Evolutionary conservation across 352 stramenopile species (phyloP), one percentile per base, ranked within the genome.

Genomic region (Elongisporangium undulatum): DNA sequence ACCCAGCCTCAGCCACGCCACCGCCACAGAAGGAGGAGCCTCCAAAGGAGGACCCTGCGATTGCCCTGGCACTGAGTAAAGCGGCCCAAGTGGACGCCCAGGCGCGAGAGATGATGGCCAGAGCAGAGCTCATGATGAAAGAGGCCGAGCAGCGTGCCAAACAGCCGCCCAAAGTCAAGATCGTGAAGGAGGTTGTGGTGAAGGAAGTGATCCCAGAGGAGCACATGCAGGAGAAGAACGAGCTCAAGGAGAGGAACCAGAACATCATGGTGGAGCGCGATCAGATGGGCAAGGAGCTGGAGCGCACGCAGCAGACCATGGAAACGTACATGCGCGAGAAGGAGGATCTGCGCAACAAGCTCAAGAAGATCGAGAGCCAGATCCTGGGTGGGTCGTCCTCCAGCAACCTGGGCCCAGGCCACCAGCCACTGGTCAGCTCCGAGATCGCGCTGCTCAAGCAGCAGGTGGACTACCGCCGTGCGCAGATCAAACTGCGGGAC

Each of bases 351-450:
- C 71, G 81, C 20, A 64, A 34, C 17, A 92, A 92, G 51, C 72
- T 94, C 10, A 72, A 80, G 58, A 92, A 91, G 61, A 94, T 94
- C 39, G 81, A 90, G 55, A 83, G 81, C 19, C 81, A 92, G 49
- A 92, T 94, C 59, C 68, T 91, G 3, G 77, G 83, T 34, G 79
- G 79, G 2, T 29, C 76, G 0, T 86, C 69, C 2, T 45, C 34
- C 13, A 45, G 34, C 34, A 12, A 45, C 34, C 34, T 45, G 7
- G 34, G 34, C 13, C 34, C 34, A 45, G 34, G 34, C 5, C 34
- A 45, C 10, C 34, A 45, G 10, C 51, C 26, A 23, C 39, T 58
- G 4, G 73, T 70, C 0, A 80, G 90, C 63, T 83, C 84, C n/a
- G 82, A 94, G 61, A 63, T 94, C 13, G 72, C 82, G 0, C 63